These are phyloP conservation scores for Huntiella abstrusa DNA, from an alignment of 2,329 filamentous ascomycete species.

Conservation along the genomic window DNA sequence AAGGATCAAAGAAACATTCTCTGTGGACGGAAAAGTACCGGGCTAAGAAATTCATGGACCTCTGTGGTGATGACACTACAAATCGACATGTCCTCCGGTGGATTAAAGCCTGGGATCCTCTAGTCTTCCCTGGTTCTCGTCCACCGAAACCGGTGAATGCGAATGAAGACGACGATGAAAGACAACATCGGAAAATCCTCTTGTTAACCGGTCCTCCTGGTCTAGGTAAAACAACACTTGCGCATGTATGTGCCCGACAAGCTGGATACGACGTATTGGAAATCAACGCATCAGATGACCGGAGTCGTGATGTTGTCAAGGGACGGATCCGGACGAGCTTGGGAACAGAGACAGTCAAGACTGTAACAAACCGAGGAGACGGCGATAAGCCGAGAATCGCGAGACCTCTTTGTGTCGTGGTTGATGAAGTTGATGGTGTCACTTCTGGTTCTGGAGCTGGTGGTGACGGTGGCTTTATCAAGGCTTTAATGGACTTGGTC, in stretches of 20 bases:
- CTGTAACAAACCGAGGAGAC: conserved; percentile 33
- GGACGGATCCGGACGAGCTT: conserved; percentile 80
- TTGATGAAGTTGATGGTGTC: conserved; percentile 93
- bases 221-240: conserved; percentile 85
- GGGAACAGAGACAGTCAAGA: conserved; percentile 83
- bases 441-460: conserved; percentile 58
- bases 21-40: conserved; percentile 98
- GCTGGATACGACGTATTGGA: conserved; percentile 93
- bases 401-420: conserved; percentile 77
- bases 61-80: conserved; percentile 86
- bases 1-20: conserved; percentile 30
- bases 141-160: conserved; percentile 20
- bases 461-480: conserved; percentile 88
- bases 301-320: conserved; percentile 75
- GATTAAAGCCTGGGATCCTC: conserved; percentile 83
- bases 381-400: conserved; percentile 32
- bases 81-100: conserved; percentile 79
- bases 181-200: conserved; percentile 68
- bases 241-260: conserved; percentile 87
- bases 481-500: conserved; percentile 80
- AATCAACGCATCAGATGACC: conserved; percentile 93
- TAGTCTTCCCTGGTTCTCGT: conserved; percentile 72
- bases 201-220: conserved; percentile 83
- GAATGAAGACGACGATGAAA: conserved; percentile 39
- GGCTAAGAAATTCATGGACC: conserved; percentile 74